These are phyloP conservation scores for Phytopythium kandeliae DNA, from an alignment of 352 stramenopile species.

Conservation along the genomic window DNA sequence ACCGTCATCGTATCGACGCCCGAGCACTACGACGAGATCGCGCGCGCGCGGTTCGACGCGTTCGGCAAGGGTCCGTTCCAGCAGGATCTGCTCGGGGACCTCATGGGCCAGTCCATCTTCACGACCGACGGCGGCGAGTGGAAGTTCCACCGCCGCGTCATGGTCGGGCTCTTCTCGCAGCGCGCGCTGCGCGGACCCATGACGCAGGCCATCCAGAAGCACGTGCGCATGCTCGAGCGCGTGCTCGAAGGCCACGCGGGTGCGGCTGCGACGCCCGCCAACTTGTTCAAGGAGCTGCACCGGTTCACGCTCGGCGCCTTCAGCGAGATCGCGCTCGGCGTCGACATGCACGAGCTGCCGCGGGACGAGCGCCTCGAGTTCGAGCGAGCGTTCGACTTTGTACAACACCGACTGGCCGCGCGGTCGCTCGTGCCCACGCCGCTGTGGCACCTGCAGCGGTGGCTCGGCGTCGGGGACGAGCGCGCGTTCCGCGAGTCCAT, in stretches of 20 bases:
- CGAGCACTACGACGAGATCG: slow-evolving; percentile 6
- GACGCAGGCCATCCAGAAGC: slow-evolving; percentile 14
- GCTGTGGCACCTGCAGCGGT: slow-evolving; percentile 17
- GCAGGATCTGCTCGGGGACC: slow-evolving; percentile 5
- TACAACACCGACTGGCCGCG: slow-evolving; percentile 6
- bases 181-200: slow-evolving; percentile 6
- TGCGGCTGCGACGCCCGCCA: slow-evolving; percentile 3
- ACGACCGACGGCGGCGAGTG: slow-evolving; percentile 11
- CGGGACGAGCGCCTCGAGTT: slow-evolving; percentile 8
- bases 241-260: slow-evolving; percentile 11
- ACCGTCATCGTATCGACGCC: background rate
- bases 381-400: slow-evolving; percentile 18
- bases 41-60: slow-evolving; percentile 2
- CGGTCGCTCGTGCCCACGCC: slow-evolving; percentile 16
- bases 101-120: slow-evolving; percentile 10
- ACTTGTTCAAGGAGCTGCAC: slow-evolving; percentile 6
- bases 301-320: slow-evolving; percentile 10
- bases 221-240: slow-evolving; percentile 9
- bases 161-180: slow-evolving; percentile 6
- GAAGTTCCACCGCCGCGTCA: slow-evolving; percentile 19
- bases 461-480: slow-evolving; percentile 15
- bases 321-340: slow-evolving; percentile 9
- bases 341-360: slow-evolving; percentile 5
- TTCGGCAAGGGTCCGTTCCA: slow-evolving; percentile 4
- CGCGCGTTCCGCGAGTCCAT: slow-evolving; percentile 5